Percentiles rank a stretch among this genome's conserved stretches.
These are phyloP conservation scores for Sphaerulina vaccinii DNA, from an alignment of 2,329 filamentous ascomycete genomes.

Conservation along the genomic window DNA sequence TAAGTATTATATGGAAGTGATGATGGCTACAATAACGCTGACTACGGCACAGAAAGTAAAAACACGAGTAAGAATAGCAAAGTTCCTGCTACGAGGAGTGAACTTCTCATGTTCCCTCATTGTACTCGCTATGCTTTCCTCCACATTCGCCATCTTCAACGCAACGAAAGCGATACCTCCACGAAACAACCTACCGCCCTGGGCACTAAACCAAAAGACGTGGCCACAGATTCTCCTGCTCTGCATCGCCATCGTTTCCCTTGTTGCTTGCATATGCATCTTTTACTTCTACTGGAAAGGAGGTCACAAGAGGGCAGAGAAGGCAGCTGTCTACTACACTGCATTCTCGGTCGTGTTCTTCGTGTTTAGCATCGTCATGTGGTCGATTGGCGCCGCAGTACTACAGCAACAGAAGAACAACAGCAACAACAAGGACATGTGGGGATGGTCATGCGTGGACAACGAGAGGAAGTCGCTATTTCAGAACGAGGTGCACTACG, in stretches of 20 bases:
- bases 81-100: constrained; percentile 89
- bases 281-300: constrained; percentile 85
- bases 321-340: constrained; percentile 92
- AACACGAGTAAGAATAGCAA: constrained; percentile 84
- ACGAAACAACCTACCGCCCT: constrained; percentile 79
- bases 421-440: constrained; percentile 80
- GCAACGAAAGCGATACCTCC: constrained; percentile 72
- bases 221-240: constrained; percentile 92
- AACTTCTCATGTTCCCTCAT: constrained; percentile 97
- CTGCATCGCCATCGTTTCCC: constrained; percentile 73
- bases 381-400: constrained; percentile 80
- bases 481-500: constrained; percentile 78
- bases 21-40: constrained; percentile 31
- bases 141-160: constrained; percentile 91
- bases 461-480: constrained; percentile 76
- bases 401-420: constrained; percentile 76
- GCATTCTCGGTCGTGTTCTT: constrained; percentile 92
- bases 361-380: constrained; percentile 88
- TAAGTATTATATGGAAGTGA: constrained; percentile 61
- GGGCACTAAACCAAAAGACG: constrained; percentile 73
- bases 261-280: constrained; percentile 74
- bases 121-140: constrained; percentile 82
- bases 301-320: constrained; percentile 84
- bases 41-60: constrained; percentile 75
- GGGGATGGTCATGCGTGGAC: constrained; percentile 96